Evolutionary conservation across 2,329 filamentous ascomycete species (phyloP).

Genomic region (Trichoderma polysporum): DNA sequence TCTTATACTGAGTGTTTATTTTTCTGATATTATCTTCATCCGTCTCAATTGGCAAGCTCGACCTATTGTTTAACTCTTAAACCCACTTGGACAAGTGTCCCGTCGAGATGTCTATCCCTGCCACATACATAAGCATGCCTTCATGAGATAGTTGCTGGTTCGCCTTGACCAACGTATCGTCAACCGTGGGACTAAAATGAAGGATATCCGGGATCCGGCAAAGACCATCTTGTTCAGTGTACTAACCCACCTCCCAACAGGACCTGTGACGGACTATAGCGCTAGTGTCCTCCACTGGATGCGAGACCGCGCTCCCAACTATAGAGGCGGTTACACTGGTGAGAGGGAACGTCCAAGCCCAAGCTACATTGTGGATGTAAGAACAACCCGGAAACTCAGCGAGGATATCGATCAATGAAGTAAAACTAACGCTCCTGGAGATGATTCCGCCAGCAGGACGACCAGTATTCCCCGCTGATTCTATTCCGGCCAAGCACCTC

Average conservation of each 20-base stretch:
- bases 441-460: slow-evolving; percentile 84
- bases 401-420: background rate
- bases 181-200: no score
- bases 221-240: background rate
- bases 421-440: slow-evolving; percentile 45
- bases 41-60: background rate
- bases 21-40: no score
- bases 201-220: background rate
- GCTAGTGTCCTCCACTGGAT: slow-evolving; percentile 90
- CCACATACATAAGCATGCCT: background rate
- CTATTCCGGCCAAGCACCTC: slow-evolving; percentile 89
- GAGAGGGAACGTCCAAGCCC: slow-evolving; percentile 81
- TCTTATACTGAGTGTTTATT: background rate
- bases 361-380: slow-evolving; percentile 86
- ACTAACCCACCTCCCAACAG: slow-evolving; percentile 43
- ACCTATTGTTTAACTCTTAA: background rate
- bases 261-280: slow-evolving; percentile 90
- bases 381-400: background rate
- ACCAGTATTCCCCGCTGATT: slow-evolving; percentile 72
- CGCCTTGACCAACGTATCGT: background rate
- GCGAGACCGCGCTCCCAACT: slow-evolving; percentile 68
- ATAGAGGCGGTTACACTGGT: slow-evolving; percentile 67
- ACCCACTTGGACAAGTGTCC: background rate
- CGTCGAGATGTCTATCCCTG: background rate
- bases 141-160: background rate